phyloP scores from a whole-genome alignment of 345 rosid genomes.

The Bruguiera parviflora region DNA sequence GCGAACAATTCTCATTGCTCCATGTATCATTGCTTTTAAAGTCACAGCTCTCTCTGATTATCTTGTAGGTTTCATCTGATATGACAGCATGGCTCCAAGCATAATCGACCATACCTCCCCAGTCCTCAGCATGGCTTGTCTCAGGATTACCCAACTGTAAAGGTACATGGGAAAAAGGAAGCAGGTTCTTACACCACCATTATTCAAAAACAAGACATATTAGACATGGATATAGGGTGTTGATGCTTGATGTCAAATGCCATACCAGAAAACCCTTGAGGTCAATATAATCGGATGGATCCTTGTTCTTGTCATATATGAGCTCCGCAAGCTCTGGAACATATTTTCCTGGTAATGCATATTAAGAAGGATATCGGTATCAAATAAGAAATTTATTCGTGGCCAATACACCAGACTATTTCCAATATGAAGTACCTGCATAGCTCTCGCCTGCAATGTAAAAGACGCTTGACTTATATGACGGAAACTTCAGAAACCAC shows the following conservation, averaged over 20 bases:
- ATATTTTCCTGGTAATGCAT: conserved; percentile 55
- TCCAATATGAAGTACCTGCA: conserved; percentile 49
- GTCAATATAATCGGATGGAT: conserved; percentile 47
- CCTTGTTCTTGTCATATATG: conserved; percentile 54
- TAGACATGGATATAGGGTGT: neutral
- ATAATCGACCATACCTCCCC: conserved; percentile 78
- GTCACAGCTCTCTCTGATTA: conserved; percentile 49
- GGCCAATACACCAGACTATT: conserved; percentile 4
- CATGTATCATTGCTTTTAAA: conserved; percentile 59
- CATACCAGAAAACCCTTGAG: conserved; percentile 84
- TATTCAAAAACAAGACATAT: neutral
- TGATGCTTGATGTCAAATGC: neutral
- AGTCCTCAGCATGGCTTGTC: conserved; percentile 68
- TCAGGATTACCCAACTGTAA: conserved; percentile 88
- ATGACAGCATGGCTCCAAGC: conserved; percentile 96
- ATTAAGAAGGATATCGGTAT: neutral
- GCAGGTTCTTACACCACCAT: neutral
- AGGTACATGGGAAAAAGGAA: neutral
- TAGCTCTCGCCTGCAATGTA: conserved; percentile 96
- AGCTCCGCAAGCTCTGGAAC: conserved; percentile 86
- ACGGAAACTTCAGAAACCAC: conserved; percentile 81
- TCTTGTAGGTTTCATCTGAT: conserved; percentile 72
- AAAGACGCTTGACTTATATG: conserved; percentile 45
- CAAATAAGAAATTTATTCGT: neutral
- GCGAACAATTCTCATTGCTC: conserved; percentile 48